Evolutionary conservation across 2,329 filamentous ascomycete species (phyloP), one percentile per base, ranked within the genome.

Genomic region (Fusarium metavorans): DNA sequence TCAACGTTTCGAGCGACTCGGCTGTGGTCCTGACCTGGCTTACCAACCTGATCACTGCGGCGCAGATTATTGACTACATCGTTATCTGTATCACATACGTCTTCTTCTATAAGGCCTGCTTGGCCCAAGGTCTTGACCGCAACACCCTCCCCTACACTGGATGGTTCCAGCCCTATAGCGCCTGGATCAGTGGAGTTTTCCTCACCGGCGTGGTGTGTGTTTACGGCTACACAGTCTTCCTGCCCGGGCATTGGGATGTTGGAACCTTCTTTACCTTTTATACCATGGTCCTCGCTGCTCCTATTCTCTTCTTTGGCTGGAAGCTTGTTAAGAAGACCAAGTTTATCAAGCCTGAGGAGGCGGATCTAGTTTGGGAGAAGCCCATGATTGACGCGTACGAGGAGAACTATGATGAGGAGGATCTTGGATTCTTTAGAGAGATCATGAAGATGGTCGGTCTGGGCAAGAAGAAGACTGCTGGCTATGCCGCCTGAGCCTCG

Each of bases 41-140:
- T 61, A 83, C 87, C 70, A 87, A 85, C 71, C 81, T 91, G 16
- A 86, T 89, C 75, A 90, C 88, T 3, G 88, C 87, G 7, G 88
- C 85, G 34, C 85, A 87, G 50, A 85, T 90, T 73, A 90, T 92
- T 78, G 88, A 90, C 82, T 92, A 90, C 80, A 86, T 92, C 70
- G 85, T 88, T 79, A 86, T 86, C 74, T 81, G 82, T 66, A 73
- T 85, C 60, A 85, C 84, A n/a, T 88, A 85, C 76, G 74, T 86
- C 43, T 82, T 83, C 66, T 86, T 85, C 77, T 83, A 87, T 79
- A 85, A 85, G 34, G 90, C 89, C 39, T 85, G 87, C 68, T 81
- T 85, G 70, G 87, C 85, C 1, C 86, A 91, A 76, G 82, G 85
- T 20, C 79, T 87, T 66, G 85, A 87, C 78, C 88, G 90, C 60